Percentiles rank a stretch among this genome's conserved stretches.
phyloP scores from a whole-genome alignment of 2,329 filamentous ascomycete species.

The Emmonsiellopsis sp. region DNA sequence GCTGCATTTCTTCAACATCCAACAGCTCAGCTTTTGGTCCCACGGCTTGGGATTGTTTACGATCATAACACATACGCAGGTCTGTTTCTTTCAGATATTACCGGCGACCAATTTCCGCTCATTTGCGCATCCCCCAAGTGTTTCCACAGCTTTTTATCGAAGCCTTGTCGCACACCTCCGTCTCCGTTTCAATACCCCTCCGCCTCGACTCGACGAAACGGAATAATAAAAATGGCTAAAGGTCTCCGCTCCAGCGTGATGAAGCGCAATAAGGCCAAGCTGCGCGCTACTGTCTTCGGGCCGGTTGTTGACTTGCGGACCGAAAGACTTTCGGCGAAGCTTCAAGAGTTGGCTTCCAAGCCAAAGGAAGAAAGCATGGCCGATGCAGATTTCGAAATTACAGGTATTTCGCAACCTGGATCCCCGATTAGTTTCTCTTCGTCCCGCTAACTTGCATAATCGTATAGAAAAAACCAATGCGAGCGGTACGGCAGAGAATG shows the following conservation, averaged over 20 bases:
- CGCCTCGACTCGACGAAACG: not conserved
- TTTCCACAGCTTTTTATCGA: too few relatives aligned
- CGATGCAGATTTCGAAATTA: slow-evolving; percentile 17
- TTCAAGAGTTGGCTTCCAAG: slow-evolving; percentile 70
- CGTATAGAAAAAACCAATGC: slow-evolving; percentile 12
- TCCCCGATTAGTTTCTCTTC: slow-evolving; percentile 8
- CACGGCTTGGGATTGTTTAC: not conserved
- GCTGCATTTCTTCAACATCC: not conserved
- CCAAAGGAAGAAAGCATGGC: slow-evolving; percentile 45
- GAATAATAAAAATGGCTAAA: slow-evolving; percentile 64
- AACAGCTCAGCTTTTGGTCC: not conserved
- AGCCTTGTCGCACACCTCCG: not conserved
- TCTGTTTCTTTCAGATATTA: too few relatives aligned
- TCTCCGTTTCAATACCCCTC: not conserved
- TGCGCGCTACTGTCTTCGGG: slow-evolving; percentile 75
- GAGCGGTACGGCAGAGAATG: slow-evolving; percentile 12
- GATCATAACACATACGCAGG: too few relatives aligned
- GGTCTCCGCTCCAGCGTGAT: slow-evolving; percentile 67
- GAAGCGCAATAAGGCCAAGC: slow-evolving; percentile 74
- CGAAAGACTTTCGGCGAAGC: slow-evolving; percentile 75
- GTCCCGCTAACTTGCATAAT: slow-evolving; percentile 5
- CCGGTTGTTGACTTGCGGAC: slow-evolving; percentile 71
- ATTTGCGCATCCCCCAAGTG: not conserved
- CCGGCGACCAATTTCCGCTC: too few relatives aligned
- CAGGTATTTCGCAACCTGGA: slow-evolving; percentile 13